Evolutionary conservation across 441 rosid genomes (phyloP).

Genomic region (Kokia cookei): DNA sequence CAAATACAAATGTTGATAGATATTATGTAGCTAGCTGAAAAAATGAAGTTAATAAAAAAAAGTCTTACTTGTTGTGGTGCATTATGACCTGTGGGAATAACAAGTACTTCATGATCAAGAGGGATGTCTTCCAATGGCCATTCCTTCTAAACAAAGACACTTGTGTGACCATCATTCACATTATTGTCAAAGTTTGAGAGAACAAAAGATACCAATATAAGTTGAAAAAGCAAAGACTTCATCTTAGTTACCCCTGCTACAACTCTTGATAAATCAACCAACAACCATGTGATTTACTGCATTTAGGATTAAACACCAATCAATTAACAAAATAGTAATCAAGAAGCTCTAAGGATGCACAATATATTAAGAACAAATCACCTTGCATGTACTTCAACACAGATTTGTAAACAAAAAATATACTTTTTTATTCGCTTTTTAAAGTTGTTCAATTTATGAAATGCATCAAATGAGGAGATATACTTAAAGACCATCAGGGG

Average conservation of each 20-base stretch:
- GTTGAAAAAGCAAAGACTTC: conserved; percentile 20
- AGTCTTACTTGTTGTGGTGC: no score
- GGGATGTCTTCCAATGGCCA: conserved; percentile 68
- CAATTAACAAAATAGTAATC: not conserved
- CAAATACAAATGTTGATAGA: no score
- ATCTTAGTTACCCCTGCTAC: conserved; percentile 16
- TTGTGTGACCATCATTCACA: conserved; percentile 43
- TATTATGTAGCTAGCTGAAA: no score
- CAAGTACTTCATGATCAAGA: conserved; percentile 45
- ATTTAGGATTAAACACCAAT: not conserved
- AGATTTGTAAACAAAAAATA: not conserved
- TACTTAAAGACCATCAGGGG: no score
- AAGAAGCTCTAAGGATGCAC: no score
- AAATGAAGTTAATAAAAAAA: no score
- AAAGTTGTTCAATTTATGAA: no score
- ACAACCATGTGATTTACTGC: conserved; percentile 11
- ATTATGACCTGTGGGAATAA: conserved; percentile 49
- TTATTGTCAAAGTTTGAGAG: conserved; percentile 25
- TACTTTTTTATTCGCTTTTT: no score
- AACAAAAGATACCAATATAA: conserved; percentile 22
- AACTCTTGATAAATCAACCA: conserved; percentile 20
- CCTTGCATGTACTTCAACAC: no score
- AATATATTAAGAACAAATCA: not conserved
- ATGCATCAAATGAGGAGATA: not conserved
- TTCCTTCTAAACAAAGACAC: conserved; percentile 45